Evolutionary conservation across 2,329 filamentous ascomycete genomes (phyloP).

Genomic region (Sordariomycetes sp.): DNA sequence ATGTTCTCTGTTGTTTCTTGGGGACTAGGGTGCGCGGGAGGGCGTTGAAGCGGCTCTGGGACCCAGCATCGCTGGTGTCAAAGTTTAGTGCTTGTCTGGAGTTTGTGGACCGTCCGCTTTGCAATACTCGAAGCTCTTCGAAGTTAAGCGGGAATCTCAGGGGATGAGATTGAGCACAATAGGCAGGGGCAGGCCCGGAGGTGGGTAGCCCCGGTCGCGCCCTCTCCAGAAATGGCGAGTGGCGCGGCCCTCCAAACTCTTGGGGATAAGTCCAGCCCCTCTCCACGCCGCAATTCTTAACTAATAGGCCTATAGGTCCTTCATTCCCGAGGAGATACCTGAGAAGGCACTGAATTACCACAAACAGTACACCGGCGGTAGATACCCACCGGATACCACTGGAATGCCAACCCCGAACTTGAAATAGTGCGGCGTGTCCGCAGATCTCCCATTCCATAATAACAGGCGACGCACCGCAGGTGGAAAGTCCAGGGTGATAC

Average conservation of each 20-base stretch:
- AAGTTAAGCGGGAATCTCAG: not conserved
- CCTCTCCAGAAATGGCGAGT: slow-evolving; percentile 38
- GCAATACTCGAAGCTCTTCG: not conserved
- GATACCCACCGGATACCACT: no score
- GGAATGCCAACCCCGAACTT: no score
- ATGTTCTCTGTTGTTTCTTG: slow-evolving; percentile 6
- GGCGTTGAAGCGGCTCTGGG: slow-evolving; percentile 36
- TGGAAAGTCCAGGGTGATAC: not conserved
- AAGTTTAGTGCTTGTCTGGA: slow-evolving; percentile 82
- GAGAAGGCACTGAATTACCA: not conserved
- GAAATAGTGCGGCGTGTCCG: not conserved
- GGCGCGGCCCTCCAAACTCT: slow-evolving; percentile 31
- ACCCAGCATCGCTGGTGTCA: slow-evolving; percentile 92
- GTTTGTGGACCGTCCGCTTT: slow-evolving; percentile 3
- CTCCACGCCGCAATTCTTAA: not conserved
- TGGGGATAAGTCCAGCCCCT: slow-evolving; percentile 37
- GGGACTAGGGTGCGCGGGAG: slow-evolving; percentile 4
- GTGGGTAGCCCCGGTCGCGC: slow-evolving; percentile 36
- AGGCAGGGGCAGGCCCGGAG: slow-evolving; percentile 22
- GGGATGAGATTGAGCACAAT: not conserved
- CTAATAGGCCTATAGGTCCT: slow-evolving; percentile 13
- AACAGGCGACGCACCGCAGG: not conserved
- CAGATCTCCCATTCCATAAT: not conserved
- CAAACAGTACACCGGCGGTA: no score
- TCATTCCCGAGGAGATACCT: not conserved